Percentiles rank a stretch among this genome's conserved stretches.
Conservation (phyloP, 2,329 filamentous ascomycete genomes). For the Penicillium sclerotiorum region DNA sequence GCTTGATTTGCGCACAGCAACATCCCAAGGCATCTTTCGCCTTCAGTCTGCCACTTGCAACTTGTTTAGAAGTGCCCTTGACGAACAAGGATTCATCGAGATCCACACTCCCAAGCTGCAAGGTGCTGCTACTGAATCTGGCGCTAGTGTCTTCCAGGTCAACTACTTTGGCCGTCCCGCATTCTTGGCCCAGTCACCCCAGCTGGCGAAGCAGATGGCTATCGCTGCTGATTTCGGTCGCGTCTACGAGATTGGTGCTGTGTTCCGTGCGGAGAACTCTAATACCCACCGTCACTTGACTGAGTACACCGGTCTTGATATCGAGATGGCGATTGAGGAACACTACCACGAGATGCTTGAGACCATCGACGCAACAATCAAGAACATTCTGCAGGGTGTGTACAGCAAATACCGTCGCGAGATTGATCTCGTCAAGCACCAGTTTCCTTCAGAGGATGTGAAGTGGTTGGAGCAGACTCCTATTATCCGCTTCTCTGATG, state of each 20-base stretch:
- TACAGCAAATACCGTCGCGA: conserved; percentile 71
- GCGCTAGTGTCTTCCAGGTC: conserved; percentile 86
- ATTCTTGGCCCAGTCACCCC: conserved; percentile 88
- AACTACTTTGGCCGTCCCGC: conserved; percentile 88
- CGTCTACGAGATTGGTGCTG: conserved; percentile 86
- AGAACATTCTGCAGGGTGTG: conserved; percentile 73
- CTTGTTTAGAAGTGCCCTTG: conserved; percentile 75
- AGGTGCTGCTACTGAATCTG: conserved; percentile 86
- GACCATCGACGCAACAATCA: conserved; percentile 77
- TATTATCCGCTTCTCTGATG: conserved; percentile 77
- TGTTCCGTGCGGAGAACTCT: conserved; percentile 93
- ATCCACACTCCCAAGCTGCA: conserved; percentile 94
- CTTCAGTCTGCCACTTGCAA: conserved; percentile 79
- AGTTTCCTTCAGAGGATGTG: conserved; percentile 84
- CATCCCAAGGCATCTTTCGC: conserved; percentile 85
- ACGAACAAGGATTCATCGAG: conserved; percentile 79
- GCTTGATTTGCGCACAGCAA: conserved; percentile 80
- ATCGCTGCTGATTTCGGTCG: conserved; percentile 86
- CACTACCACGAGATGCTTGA: conserved; percentile 87
- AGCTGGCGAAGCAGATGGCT: conserved; percentile 89
- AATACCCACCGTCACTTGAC: conserved; percentile 94
- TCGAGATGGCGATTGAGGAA: conserved; percentile 88
- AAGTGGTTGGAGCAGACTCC: conserved; percentile 86
- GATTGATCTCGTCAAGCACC: conserved; percentile 75
- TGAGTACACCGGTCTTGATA: conserved; percentile 88